These are phyloP conservation scores for Mucor velutinosus DNA, from an alignment of 371 early-diverging fungal genomes.

Conservation along the genomic window DNA sequence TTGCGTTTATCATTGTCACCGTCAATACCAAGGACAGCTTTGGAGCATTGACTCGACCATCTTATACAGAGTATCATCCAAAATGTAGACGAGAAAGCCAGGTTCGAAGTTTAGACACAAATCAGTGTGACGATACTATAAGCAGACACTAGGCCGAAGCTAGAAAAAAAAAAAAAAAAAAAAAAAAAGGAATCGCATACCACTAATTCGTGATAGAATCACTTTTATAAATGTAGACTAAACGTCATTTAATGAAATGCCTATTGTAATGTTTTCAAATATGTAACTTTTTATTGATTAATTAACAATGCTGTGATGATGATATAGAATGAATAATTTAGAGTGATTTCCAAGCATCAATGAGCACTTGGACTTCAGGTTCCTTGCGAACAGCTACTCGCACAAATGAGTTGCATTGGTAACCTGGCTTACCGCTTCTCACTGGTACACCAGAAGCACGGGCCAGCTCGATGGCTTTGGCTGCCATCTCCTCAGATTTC, in stretches of 20 bases:
- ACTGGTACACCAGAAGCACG: slow-evolving; percentile 81
- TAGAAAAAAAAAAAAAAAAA: background rate
- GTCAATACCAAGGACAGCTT: too few species aligned
- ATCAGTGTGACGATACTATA: background rate
- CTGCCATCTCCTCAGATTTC: slow-evolving; percentile 52
- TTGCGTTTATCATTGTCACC: too few species aligned
- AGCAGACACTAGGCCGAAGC: background rate
- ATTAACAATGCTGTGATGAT: background rate
- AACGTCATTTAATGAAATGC: background rate
- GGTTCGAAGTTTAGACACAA: too few species aligned
- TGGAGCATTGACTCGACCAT: too few species aligned
- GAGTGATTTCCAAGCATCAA: slow-evolving; percentile 67
- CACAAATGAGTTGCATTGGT: slow-evolving; percentile 73
- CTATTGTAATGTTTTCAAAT: slow-evolving; percentile 3
- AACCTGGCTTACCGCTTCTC: slow-evolving; percentile 79
- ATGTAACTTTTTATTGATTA: background rate
- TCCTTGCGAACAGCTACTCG: slow-evolving; percentile 81
- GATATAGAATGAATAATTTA: slow-evolving; percentile 20
- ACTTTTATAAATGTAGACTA: background rate
- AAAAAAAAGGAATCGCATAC: background rate
- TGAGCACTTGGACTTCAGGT: slow-evolving; percentile 58
- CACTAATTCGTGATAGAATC: background rate
- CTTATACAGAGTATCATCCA: too few species aligned
- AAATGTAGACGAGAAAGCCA: too few species aligned
- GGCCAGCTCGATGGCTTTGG: slow-evolving; percentile 65